phyloP scores from a whole-genome alignment of 768 basidiomycete genomes.

The Lentinula edodes region DNA sequence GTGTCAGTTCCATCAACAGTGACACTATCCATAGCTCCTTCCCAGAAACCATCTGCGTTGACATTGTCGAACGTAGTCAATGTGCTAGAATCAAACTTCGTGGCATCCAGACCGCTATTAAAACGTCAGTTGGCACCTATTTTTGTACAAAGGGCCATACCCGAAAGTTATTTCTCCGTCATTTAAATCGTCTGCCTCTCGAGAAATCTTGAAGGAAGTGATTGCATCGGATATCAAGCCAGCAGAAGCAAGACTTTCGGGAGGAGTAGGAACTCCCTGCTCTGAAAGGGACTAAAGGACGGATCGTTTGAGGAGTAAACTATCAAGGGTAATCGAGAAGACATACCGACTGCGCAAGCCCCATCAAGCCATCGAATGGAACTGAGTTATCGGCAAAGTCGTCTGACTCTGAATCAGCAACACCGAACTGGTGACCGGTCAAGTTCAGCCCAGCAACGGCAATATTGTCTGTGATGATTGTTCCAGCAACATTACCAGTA shows the following conservation, averaged over 20 bases:
- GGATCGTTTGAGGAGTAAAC: not conserved
- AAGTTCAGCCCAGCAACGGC: conserved; percentile 58
- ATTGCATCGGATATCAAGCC: conserved; percentile 60
- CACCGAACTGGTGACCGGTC: conserved; percentile 60
- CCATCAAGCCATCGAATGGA: conserved; percentile 73
- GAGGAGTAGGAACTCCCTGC: conserved; percentile 59
- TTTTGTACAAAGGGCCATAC: conserved; percentile 3
- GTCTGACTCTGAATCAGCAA: conserved; percentile 48
- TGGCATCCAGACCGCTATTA: conserved; percentile 50
- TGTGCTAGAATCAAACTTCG: conserved; percentile 60
- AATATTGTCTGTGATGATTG: conserved; percentile 58
- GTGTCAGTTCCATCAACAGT: conserved; percentile 51
- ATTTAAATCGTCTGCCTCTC: conserved; percentile 60
- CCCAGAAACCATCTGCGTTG: conserved; percentile 75
- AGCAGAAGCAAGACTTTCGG: conserved; percentile 58
- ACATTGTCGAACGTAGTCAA: conserved; percentile 59
- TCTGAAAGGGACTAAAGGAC: conserved; percentile 51
- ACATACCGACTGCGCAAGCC: conserved; percentile 65
- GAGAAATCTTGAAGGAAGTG: conserved; percentile 76
- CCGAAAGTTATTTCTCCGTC: conserved; percentile 85
- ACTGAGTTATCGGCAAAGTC: conserved; percentile 50
- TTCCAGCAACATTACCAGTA: conserved; percentile 61
- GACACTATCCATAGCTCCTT: conserved; percentile 54
- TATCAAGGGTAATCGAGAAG: not conserved
- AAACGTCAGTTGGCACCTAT: not conserved